phyloP scores from a whole-genome alignment of 768 basidiomycete genomes.

The Agaricus subrufescens region DNA sequence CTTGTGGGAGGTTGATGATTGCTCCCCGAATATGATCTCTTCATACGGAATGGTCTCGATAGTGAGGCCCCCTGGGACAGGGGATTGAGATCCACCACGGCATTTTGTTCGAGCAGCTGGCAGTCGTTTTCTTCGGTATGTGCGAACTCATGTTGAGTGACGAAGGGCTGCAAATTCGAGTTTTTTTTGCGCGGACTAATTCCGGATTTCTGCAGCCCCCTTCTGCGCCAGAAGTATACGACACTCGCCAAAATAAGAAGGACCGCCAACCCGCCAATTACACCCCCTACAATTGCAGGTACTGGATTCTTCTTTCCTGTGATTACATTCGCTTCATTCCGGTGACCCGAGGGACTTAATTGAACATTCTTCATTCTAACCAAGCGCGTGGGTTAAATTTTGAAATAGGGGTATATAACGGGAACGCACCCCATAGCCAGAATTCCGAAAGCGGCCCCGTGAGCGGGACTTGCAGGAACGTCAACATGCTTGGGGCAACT shows the following conservation, averaged over 20 bases:
- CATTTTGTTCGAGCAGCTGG: neutral
- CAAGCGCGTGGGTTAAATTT: neutral
- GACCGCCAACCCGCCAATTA: conserved; percentile 9
- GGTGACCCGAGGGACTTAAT: neutral
- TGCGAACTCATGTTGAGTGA: neutral
- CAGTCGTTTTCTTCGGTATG: neutral
- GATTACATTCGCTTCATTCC: neutral
- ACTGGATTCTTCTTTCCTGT: neutral
- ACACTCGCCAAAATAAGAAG: neutral
- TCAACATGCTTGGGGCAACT: neutral
- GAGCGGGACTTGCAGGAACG: conserved; percentile 19
- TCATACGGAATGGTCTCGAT: no score
- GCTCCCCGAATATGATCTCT: no score
- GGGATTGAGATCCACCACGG: neutral
- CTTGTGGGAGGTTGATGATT: no score
- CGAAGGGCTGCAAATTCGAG: neutral
- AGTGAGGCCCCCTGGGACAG: no score
- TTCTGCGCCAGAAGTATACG: conserved; percentile 4
- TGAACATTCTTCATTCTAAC: conserved; percentile 2
- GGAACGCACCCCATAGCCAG: conserved; percentile 21
- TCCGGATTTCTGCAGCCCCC: neutral
- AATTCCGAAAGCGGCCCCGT: conserved; percentile 26
- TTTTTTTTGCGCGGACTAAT: neutral
- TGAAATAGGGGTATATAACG: neutral
- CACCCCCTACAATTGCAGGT: conserved; percentile 12